phyloP scores from a whole-genome alignment of 257 asterid species.

The Coffea eugenioides region DNA sequence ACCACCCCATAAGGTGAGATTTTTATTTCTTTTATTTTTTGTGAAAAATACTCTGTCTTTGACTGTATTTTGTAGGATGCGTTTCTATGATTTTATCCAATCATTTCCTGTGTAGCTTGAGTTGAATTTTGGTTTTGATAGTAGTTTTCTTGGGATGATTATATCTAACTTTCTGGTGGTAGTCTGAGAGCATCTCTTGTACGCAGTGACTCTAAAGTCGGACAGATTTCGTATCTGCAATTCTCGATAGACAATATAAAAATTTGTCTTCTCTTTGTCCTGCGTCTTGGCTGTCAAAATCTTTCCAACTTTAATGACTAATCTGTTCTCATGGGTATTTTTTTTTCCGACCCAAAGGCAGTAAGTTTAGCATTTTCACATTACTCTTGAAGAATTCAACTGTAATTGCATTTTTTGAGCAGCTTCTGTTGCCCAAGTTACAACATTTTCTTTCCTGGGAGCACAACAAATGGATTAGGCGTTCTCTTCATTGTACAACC shows the following conservation, averaged over 20 bases:
- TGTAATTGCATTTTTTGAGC: background rate
- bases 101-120: background rate
- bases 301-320: background rate
- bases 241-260: background rate
- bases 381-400: background rate
- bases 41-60: background rate
- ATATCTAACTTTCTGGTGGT: background rate
- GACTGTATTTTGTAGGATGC: background rate
- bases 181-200: background rate
- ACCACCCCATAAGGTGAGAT: background rate
- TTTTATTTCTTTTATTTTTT: background rate
- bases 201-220: background rate
- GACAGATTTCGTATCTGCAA: background rate
- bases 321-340: background rate
- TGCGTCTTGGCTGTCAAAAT: background rate
- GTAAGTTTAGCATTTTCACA: background rate
- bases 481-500: background rate
- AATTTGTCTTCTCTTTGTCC: background rate
- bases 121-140: background rate
- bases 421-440: background rate
- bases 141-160: background rate
- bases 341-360: background rate
- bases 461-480: too few species aligned
- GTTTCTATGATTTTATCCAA: background rate
- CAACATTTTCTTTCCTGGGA: background rate